A percentile compares a stretch with the other conserved stretches of the same genome.
phyloP scores from a whole-genome alignment of 192 early-diverging fungal genomes.

The Umbelopsis ramanniana region DNA sequence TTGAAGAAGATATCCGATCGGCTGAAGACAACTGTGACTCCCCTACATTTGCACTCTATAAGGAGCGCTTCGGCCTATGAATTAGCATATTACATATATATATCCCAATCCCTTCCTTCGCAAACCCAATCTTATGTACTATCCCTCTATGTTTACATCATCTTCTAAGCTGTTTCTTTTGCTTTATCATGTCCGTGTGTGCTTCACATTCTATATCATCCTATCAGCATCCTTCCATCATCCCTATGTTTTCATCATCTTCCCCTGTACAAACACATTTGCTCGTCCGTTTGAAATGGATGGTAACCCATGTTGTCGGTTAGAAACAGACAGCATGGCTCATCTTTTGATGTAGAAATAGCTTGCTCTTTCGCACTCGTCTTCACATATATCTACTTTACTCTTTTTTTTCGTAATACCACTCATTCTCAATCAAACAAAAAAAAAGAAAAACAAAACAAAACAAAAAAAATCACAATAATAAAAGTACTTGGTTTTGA shows the following conservation, averaged over 20 bases:
- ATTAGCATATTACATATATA: background rate
- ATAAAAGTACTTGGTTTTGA: no score
- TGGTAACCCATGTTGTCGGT: constrained; percentile 1
- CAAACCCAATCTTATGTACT: background rate
- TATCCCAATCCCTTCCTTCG: background rate
- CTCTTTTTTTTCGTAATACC: background rate
- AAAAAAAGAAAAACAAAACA: background rate
- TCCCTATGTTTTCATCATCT: background rate
- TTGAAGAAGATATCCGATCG: constrained; percentile 6
- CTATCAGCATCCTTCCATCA: background rate
- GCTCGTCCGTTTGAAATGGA: constrained; percentile 14
- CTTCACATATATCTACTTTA: background rate
- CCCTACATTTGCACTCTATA: constrained; percentile 17
- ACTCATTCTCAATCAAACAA: background rate
- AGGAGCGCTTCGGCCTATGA: constrained; percentile 18
- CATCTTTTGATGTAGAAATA: constrained; percentile 8
- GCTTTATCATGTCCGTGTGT: background rate
- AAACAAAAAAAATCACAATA: no score
- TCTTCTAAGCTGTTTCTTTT: background rate
- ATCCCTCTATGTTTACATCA: background rate
- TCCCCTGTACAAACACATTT: constrained; percentile 3
- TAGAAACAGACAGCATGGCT: constrained; percentile 8
- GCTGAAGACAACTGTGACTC: constrained; percentile 13
- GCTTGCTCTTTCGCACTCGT: background rate
- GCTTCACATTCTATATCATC: background rate